Base-by-base conservation (phyloP, 768 basidiomycete species). In the Termitomyces titanicus region DNA sequence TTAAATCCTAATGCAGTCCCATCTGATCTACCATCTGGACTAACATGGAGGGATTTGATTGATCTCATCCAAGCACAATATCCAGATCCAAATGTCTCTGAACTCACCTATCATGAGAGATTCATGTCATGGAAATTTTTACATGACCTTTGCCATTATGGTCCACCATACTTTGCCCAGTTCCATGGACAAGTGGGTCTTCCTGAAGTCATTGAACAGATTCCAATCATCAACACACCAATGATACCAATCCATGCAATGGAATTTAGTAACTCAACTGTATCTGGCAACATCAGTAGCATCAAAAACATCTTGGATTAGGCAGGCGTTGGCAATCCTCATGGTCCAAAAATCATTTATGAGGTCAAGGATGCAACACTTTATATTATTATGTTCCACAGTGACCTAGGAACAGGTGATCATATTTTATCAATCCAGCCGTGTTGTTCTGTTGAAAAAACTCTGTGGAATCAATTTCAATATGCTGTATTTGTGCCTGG, bases 41-140 rank as follows among this genome's bases (percentile, higher is more conserved):
- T n/a, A n/a, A n/a, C n/a, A n/a, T n/a, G n/a, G n/a, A n/a, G n/a
- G n/a, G n/a, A 33, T 33, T 11, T 10, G 8, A 33, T 33, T 33
- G 31, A 33, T 33, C 31, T 33, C 31, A 33, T 33, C 31, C 9
- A 11, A 33, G 11, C 31, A 33, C 9, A 11, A 11, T 33, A 33
- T 33, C 31, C 31, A 33, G 31, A 33, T 33, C 9, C 8, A 7
- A 33, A 33, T 11, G 8, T 7, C 11, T 33, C 31, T 33, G 8
- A 33, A 33, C 31, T 33, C 11, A 33, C 31, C 6, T 10, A 17
- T 12, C 45, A 47, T 17, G 52, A 63, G 15, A 61, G 53, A 18
- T 66, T 64, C 47, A 61, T 62, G 56, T 33, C 58, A 1, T 69
- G 70, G 69, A 53, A 60, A 15, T 67, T 70, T n/a, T n/a, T n/a